These are phyloP conservation scores for Chlorella sp. DNA, from an alignment of 139 green algal species.

Conservation along the genomic window DNA sequence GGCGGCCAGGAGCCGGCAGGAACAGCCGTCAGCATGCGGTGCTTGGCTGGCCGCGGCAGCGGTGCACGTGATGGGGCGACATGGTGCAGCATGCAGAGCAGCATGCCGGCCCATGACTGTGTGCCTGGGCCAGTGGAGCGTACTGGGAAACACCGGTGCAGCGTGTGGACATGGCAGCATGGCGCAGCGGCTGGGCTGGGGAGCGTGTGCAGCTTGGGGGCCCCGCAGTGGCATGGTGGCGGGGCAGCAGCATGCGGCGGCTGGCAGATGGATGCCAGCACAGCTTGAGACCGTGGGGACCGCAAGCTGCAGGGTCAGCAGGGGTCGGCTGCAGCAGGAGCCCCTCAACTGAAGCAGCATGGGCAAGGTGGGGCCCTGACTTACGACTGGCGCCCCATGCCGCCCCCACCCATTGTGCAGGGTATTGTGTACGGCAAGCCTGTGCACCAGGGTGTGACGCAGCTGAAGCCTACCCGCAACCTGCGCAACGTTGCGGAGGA, in stretches of 20 bases:
- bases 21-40: no score
- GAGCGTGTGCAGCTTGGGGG: no score
- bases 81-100: not conserved
- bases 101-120: not conserved
- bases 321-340: not conserved
- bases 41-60: no score
- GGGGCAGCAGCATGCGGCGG: not conserved
- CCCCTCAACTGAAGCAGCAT: not conserved
- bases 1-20: no score
- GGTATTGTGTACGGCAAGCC: slow-evolving; percentile 99
- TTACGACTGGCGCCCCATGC: not conserved
- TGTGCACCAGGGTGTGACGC: slow-evolving; percentile 94
- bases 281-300: no score
- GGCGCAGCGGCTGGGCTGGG: no score
- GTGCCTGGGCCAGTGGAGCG: no score
- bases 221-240: no score
- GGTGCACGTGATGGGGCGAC: no score
- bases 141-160: no score
- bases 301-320: not conserved
- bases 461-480: slow-evolving; percentile 98
- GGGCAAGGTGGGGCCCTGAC: no score
- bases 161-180: no score
- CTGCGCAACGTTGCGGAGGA: slow-evolving; percentile 94
- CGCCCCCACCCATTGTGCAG: slow-evolving; percentile 50
- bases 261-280: not conserved